Evolutionary conservation across 2,329 filamentous ascomycete species (phyloP).

Genomic region (Fusarium veterinarium): DNA sequence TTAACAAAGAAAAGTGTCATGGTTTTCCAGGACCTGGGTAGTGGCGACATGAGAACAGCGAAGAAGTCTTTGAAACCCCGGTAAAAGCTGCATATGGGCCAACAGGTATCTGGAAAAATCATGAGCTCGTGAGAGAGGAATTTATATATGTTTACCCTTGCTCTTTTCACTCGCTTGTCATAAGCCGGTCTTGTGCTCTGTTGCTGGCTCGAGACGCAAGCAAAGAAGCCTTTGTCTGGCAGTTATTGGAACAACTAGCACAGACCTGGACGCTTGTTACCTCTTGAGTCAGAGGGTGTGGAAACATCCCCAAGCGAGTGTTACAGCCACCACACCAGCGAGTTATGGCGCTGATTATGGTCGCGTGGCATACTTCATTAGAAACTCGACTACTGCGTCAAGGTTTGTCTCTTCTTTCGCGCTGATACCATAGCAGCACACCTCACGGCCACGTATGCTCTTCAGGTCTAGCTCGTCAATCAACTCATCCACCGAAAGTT

Average conservation of each 20-base stretch:
- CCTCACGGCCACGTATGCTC: slow-evolving; percentile 88
- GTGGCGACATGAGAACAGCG: slow-evolving; percentile 26
- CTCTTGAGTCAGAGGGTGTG: slow-evolving; percentile 1
- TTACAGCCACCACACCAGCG: slow-evolving; percentile 21
- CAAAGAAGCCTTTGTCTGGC: slow-evolving; percentile 4
- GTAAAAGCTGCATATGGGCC: slow-evolving; percentile 36
- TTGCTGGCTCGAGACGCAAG: slow-evolving; percentile 5
- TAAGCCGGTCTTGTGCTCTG: slow-evolving; percentile 27
- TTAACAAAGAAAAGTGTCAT: slow-evolving; percentile 29
- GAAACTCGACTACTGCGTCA: slow-evolving; percentile 94
- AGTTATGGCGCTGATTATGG: slow-evolving; percentile 50
- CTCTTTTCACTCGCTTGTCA: slow-evolving; percentile 36
- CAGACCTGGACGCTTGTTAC: slow-evolving; percentile 1
- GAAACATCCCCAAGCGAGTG: slow-evolving; percentile 16
- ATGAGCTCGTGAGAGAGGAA: slow-evolving; percentile 52
- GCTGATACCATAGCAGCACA: slow-evolving; percentile 98
- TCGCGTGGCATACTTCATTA: slow-evolving; percentile 88
- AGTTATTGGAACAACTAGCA: slow-evolving; percentile 2
- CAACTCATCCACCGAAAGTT: slow-evolving; percentile 91
- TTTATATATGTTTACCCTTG: slow-evolving; percentile 46
- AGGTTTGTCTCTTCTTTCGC: slow-evolving; percentile 99
- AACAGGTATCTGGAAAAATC: slow-evolving; percentile 43
- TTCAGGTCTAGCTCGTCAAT: slow-evolving; percentile 94
- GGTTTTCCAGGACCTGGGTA: slow-evolving; percentile 4
- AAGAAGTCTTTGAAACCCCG: slow-evolving; percentile 42